A percentile compares a stretch with the other conserved stretches of the same genome.
Conservation (phyloP, 1,284 basidiomycete species). For the Trichosporon ovoides region DNA sequence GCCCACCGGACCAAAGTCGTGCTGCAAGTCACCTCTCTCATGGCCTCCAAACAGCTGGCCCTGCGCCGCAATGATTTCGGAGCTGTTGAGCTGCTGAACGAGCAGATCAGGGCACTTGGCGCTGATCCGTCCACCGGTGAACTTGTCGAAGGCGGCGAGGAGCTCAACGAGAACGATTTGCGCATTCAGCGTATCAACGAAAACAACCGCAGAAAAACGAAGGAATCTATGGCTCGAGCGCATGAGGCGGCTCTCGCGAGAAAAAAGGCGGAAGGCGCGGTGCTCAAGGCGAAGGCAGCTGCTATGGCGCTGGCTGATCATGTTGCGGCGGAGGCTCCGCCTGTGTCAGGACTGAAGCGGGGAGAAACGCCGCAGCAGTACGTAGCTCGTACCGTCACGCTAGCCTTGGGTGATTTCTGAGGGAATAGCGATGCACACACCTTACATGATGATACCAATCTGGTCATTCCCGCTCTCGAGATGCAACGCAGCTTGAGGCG, state of each 20-base stretch:
- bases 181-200: constrained; percentile 76
- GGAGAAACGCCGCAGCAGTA: constrained; percentile 45
- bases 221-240: constrained; percentile 69
- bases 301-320: constrained; percentile 9
- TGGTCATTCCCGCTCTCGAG: neutral
- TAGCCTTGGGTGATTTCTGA: constrained; percentile 51
- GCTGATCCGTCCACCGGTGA: constrained; percentile 39
- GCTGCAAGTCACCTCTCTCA: constrained; percentile 51
- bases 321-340: constrained; percentile 17
- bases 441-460: neutral
- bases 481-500: neutral
- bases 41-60: constrained; percentile 61
- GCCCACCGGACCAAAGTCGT: constrained; percentile 57
- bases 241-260: constrained; percentile 66
- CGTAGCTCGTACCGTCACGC: constrained; percentile 46
- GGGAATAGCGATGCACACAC: neutral
- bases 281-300: constrained; percentile 32
- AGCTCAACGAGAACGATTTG: constrained; percentile 53
- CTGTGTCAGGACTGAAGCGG: constrained; percentile 33
- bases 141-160: constrained; percentile 20
- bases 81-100: constrained; percentile 60
- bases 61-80: constrained; percentile 60
- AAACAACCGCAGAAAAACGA: constrained; percentile 73
- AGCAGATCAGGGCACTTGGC: constrained; percentile 58
- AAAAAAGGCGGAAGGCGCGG: constrained; percentile 53